phyloP scores from a whole-genome alignment of 495 filamentous ascomycete genomes.

The Saxophila tyrrhenica region DNA sequence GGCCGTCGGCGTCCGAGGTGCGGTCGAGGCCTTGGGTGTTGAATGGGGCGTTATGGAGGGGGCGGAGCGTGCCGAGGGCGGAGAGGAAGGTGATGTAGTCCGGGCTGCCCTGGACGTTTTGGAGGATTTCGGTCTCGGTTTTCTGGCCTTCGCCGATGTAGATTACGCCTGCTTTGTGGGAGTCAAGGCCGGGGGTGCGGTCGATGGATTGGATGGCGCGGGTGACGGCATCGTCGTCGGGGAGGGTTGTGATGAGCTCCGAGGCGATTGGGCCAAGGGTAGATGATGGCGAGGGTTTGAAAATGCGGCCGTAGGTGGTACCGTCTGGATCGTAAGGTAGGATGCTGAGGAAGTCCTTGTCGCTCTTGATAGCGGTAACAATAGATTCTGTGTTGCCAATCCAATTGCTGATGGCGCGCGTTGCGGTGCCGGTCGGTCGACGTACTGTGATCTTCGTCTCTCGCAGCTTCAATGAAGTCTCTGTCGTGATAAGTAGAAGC shows the following conservation, averaged over 20 bases:
- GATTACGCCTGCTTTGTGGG: slow-evolving; percentile 89
- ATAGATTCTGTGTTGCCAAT: not conserved
- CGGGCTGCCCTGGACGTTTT: slow-evolving; percentile 67
- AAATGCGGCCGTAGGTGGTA: slow-evolving; percentile 7
- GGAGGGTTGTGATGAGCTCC: slow-evolving; percentile 47
- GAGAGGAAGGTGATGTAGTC: slow-evolving; percentile 79
- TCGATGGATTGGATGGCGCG: slow-evolving; percentile 75
- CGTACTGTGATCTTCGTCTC: slow-evolving; percentile 11
- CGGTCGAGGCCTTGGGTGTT: slow-evolving; percentile 91
- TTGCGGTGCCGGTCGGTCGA: slow-evolving; percentile 10
- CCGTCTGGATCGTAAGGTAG: slow-evolving; percentile 42
- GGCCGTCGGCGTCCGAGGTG: slow-evolving; percentile 56
- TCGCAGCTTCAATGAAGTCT: slow-evolving; percentile 12
- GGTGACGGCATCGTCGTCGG: slow-evolving; percentile 67
- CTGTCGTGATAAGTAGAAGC: slow-evolving; percentile 8
- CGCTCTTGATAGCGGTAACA: not conserved
- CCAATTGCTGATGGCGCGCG: not conserved
- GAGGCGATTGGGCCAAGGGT: slow-evolving; percentile 39
- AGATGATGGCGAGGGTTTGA: slow-evolving; percentile 3
- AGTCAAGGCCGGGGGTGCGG: slow-evolving; percentile 79
- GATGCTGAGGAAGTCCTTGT: slow-evolving; percentile 6
- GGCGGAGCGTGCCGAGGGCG: slow-evolving; percentile 67
- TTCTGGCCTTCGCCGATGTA: slow-evolving; percentile 80
- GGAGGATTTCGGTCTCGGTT: slow-evolving; percentile 67
- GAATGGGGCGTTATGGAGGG: slow-evolving; percentile 68